Percentiles rank a stretch among this genome's conserved stretches.
Conservation (phyloP, 352 stramenopile genomes). For the Globisporangium megalacanthum region DNA sequence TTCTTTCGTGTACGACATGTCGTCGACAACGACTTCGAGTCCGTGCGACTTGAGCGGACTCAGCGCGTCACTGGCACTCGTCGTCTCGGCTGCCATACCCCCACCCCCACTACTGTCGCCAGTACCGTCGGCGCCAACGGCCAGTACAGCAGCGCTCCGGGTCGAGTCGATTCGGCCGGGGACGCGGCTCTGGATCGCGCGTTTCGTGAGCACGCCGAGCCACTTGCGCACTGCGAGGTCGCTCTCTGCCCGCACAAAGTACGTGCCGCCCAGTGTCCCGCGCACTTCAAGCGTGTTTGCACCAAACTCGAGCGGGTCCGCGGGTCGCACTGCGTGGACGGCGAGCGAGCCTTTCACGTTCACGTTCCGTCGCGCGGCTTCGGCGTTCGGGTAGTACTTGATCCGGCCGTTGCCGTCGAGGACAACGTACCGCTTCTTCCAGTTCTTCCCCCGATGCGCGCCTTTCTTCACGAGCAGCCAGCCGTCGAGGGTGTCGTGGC, state of each 20-base stretch:
- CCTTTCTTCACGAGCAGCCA: slow-evolving; percentile 81
- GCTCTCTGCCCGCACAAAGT: slow-evolving; percentile 78
- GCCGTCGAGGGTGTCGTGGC: slow-evolving; percentile 60
- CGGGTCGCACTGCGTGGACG: slow-evolving; percentile 72
- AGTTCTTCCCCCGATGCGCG: slow-evolving; percentile 61
- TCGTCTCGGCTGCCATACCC: slow-evolving; percentile 12
- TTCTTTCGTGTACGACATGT: slow-evolving; percentile 76
- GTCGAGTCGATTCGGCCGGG: slow-evolving; percentile 60
- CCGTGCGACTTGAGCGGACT: slow-evolving; percentile 47
- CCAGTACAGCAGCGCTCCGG: slow-evolving; percentile 30
- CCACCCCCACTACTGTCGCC: not conserved
- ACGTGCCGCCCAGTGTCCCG: slow-evolving; percentile 70
- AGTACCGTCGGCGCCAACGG: slow-evolving; percentile 1
- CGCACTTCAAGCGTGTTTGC: slow-evolving; percentile 71
- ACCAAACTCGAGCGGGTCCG: slow-evolving; percentile 65
- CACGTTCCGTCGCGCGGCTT: slow-evolving; percentile 66
- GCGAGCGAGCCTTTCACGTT: slow-evolving; percentile 75
- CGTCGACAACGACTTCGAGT: slow-evolving; percentile 56
- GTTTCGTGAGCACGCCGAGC: slow-evolving; percentile 78
- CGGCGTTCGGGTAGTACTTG: slow-evolving; percentile 77
- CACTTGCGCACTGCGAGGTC: slow-evolving; percentile 72
- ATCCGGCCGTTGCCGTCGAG: slow-evolving; percentile 67
- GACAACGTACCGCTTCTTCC: slow-evolving; percentile 82
- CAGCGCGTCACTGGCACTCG: slow-evolving; percentile 6
- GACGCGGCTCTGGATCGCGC: slow-evolving; percentile 68